Evolutionary conservation across 2,329 filamentous ascomycete species (phyloP).

Genomic region (Hymenoscyphus linearis): DNA sequence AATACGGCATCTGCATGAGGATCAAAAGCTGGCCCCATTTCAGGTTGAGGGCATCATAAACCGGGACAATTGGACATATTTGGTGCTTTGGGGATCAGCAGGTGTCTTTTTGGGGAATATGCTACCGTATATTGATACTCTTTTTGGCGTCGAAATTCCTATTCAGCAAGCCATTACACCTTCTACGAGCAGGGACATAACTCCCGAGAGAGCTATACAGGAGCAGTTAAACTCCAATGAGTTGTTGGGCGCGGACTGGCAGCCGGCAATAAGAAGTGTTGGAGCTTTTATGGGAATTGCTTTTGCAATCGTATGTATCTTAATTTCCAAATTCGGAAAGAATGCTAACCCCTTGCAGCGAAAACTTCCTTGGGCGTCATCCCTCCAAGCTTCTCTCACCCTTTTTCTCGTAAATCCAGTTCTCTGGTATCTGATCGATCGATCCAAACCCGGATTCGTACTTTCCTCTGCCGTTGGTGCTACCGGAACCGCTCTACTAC

Average conservation of each 20-base stretch:
- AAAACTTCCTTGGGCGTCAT: constrained; percentile 87
- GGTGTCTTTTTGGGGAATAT: constrained; percentile 74
- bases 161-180: constrained; percentile 3
- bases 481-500: constrained; percentile 65
- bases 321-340: background rate
- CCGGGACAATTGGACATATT: constrained; percentile 57
- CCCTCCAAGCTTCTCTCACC: constrained; percentile 85
- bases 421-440: constrained; percentile 94
- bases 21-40: constrained; percentile 57
- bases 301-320: constrained; percentile 70
- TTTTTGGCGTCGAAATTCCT: constrained; percentile 38
- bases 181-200: background rate
- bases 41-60: constrained; percentile 43
- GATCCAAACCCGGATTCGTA: constrained; percentile 77
- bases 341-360: constrained; percentile 50
- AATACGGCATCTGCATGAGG: constrained; percentile 72
- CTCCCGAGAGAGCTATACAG: constrained; percentile 23
- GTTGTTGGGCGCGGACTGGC: constrained; percentile 62
- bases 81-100: constrained; percentile 74
- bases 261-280: constrained; percentile 62
- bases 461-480: constrained; percentile 71
- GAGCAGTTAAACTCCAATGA: constrained; percentile 28
- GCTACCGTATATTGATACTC: constrained; percentile 75
- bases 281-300: constrained; percentile 69
- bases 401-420: constrained; percentile 88